These are phyloP conservation scores for Monosporascus sp. DNA, from an alignment of 2,329 filamentous ascomycete genomes.

Conservation along the genomic window DNA sequence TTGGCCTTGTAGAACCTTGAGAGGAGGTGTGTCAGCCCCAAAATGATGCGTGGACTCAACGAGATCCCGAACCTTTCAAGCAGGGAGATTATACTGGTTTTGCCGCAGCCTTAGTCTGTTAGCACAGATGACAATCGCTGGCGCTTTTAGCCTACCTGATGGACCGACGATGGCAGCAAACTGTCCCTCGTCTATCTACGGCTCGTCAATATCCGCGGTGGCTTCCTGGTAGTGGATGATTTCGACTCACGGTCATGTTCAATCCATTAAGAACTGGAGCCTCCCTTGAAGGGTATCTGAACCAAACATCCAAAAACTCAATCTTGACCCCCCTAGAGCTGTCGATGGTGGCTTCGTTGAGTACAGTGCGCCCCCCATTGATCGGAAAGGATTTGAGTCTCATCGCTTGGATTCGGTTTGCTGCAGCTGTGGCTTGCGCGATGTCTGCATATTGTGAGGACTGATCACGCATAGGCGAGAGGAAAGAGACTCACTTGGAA, in stretches of 20 bases:
- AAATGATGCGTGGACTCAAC: not conserved
- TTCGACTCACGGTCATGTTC: slow-evolving; percentile 42
- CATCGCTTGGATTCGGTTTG: slow-evolving; percentile 51
- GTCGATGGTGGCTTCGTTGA: slow-evolving; percentile 32
- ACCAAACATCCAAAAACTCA: slow-evolving; percentile 51
- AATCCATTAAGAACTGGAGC: slow-evolving; percentile 54
- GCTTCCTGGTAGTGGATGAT: not conserved
- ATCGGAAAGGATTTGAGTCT: slow-evolving; percentile 34
- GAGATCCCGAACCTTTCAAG: slow-evolving; percentile 42
- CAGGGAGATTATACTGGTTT: slow-evolving; percentile 65
- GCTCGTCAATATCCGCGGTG: slow-evolving; percentile 4
- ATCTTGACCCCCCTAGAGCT: slow-evolving; percentile 47
- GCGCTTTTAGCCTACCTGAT: slow-evolving; percentile 38
- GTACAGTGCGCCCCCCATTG: slow-evolving; percentile 17
- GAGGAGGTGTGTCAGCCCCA: slow-evolving; percentile 1
- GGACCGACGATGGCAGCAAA: slow-evolving; percentile 67
- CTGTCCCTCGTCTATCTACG: slow-evolving; percentile 56
- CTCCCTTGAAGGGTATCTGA: slow-evolving; percentile 55
- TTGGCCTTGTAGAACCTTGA: slow-evolving; percentile 60
- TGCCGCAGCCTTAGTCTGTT: slow-evolving; percentile 46
- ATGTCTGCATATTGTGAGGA: slow-evolving; percentile 33
- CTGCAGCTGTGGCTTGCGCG: slow-evolving; percentile 52
- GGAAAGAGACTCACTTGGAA: slow-evolving; percentile 38
- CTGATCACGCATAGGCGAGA: not conserved
- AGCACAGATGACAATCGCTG: slow-evolving; percentile 1